Evolutionary conservation across 768 basidiomycete genomes (phyloP).

Genomic region (Mycena amicta): DNA sequence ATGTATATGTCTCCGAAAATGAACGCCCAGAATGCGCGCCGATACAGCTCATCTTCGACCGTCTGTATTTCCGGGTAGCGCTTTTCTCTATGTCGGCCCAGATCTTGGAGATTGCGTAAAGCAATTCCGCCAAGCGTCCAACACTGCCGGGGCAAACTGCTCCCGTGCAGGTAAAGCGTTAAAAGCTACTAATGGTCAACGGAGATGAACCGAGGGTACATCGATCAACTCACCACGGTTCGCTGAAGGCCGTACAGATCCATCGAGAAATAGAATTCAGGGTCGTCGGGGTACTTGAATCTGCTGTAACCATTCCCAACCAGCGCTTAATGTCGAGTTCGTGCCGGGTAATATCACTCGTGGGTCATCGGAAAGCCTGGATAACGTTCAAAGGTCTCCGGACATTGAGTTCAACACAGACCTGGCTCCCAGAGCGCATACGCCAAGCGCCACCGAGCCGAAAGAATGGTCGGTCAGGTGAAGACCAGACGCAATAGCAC

Average conservation of each 20-base stretch:
- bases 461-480: slow-evolving; percentile 45
- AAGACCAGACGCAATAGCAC: slow-evolving; percentile 35
- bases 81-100: slow-evolving; percentile 14
- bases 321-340: slow-evolving; percentile 30
- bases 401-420: no score
- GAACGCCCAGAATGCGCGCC: slow-evolving; percentile 15
- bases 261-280: slow-evolving; percentile 20
- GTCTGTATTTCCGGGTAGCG: slow-evolving; percentile 13
- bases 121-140: slow-evolving; percentile 12
- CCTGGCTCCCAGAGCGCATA: slow-evolving; percentile 43
- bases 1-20: slow-evolving; percentile 14
- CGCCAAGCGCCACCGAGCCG: slow-evolving; percentile 46
- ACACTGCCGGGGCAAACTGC: background rate
- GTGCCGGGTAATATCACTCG: slow-evolving; percentile 33
- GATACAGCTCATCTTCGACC: slow-evolving; percentile 16
- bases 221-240: slow-evolving; percentile 1
- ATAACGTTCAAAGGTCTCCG: no score
- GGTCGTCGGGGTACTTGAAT: background rate
- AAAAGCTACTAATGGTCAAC: slow-evolving; percentile 6
- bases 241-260: slow-evolving; percentile 13
- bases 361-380: slow-evolving; percentile 45
- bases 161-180: slow-evolving; percentile 15
- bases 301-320: slow-evolving; percentile 19
- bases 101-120: slow-evolving; percentile 5
- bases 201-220: background rate